Evolutionary conservation across 495 filamentous ascomycete genomes (phyloP).

Genomic region (Penicillium riverlandense): DNA sequence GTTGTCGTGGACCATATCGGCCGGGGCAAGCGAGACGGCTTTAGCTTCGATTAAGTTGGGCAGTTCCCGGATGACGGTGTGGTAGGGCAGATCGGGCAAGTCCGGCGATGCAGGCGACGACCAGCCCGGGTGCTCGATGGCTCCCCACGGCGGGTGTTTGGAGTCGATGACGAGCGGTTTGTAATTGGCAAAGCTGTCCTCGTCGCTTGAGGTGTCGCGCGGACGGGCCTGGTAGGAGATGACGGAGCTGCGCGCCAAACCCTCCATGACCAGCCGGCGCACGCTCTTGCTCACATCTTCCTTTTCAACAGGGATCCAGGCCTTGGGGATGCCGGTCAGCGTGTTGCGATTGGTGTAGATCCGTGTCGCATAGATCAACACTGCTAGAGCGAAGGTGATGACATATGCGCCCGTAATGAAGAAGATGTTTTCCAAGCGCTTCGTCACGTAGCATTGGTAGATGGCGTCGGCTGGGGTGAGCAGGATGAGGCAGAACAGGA

Average conservation of each 20-base stretch:
- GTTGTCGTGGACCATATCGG: slow-evolving; percentile 37
- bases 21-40: slow-evolving; percentile 73
- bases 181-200: slow-evolving; percentile 21
- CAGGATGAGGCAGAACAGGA: slow-evolving; percentile 65
- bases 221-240: slow-evolving; percentile 74
- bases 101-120: slow-evolving; percentile 67
- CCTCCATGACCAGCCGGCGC: slow-evolving; percentile 61
- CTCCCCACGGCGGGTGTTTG: slow-evolving; percentile 61
- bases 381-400: slow-evolving; percentile 60
- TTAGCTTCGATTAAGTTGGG: slow-evolving; percentile 91
- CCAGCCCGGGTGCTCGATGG: slow-evolving; percentile 84
- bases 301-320: slow-evolving; percentile 74
- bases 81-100: slow-evolving; percentile 72
- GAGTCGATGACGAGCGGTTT: slow-evolving; percentile 26
- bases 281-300: slow-evolving; percentile 65
- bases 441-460: slow-evolving; percentile 60
- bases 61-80: slow-evolving; percentile 74
- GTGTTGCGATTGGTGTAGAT: slow-evolving; percentile 80
- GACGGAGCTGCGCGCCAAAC: slow-evolving; percentile 67
- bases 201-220: slow-evolving; percentile 36
- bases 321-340: slow-evolving; percentile 74
- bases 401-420: slow-evolving; percentile 74
- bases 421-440: slow-evolving; percentile 73
- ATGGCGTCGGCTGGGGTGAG: slow-evolving; percentile 80
- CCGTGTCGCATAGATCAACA: slow-evolving; percentile 76